phyloP scores from a whole-genome alignment of 192 early-diverging fungal genomes.

The Phlyctochytrium planicorne region DNA sequence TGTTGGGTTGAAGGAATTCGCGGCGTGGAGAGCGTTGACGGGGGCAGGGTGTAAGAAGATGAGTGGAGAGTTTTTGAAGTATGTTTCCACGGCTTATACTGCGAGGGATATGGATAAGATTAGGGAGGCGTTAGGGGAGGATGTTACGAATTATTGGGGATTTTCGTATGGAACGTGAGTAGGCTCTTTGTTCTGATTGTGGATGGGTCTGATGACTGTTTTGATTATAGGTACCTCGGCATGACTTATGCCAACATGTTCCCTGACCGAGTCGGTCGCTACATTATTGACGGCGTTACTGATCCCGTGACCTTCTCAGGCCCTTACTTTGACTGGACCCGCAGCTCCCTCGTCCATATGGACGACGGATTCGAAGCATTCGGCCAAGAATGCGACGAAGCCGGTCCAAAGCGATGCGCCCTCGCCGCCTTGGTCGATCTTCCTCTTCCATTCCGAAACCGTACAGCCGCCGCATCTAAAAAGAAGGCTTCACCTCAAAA shows the following conservation, averaged over 20 bases:
- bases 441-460: no score
- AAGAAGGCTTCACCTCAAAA: neutral
- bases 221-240: conserved; percentile 26
- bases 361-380: conserved; percentile 27
- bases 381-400: conserved; percentile 28
- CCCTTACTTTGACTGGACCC: neutral
- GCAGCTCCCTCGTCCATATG: neutral
- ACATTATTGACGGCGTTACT: conserved; percentile 47
- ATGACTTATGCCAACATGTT: conserved; percentile 52
- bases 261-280: conserved; percentile 40
- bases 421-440: conserved; percentile 12
- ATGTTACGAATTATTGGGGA: conserved; percentile 43
- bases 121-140: conserved; percentile 33
- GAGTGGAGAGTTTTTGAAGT: conserved; percentile 26
- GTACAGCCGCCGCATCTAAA: neutral
- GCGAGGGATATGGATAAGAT: conserved; percentile 47
- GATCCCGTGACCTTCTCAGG: conserved; percentile 31
- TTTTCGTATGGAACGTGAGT: conserved; percentile 42
- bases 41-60: conserved; percentile 26
- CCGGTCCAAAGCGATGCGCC: conserved; percentile 33
- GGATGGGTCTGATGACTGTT: neutral
- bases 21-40: conserved; percentile 6
- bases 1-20: neutral
- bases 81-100: conserved; percentile 42
- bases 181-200: neutral